Evolutionary conservation across 108 stramenopile species (phyloP).

Genomic region (Nitzschia sp.): DNA sequence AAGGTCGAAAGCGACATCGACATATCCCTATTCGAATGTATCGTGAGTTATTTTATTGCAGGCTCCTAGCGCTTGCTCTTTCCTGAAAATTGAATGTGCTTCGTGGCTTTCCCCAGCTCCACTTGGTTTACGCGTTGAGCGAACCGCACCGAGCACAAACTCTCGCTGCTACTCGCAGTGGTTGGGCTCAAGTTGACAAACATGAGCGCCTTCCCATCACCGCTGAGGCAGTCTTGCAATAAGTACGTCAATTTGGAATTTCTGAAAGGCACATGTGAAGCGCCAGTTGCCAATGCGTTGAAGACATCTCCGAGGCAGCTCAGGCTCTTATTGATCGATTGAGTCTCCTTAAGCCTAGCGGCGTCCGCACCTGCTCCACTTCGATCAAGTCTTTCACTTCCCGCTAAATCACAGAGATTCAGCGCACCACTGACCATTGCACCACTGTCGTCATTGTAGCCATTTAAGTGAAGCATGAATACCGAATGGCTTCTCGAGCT

Average conservation of each 20-base stretch:
- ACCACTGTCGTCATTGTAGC: conserved; percentile 85
- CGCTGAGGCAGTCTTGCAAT: conserved; percentile 91
- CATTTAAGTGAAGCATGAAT: conserved; percentile 96
- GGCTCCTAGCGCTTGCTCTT: conserved; percentile 24
- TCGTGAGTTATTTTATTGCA: no score
- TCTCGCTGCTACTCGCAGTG: conserved; percentile 78
- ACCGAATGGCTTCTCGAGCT: conserved; percentile 98
- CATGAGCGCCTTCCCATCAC: conserved; percentile 97
- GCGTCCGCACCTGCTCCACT: conserved; percentile 88
- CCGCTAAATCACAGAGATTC: conserved; percentile 98
- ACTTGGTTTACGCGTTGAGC: conserved; percentile 81
- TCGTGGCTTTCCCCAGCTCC: conserved; percentile 84
- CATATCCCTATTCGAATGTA: background rate
- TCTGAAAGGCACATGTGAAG: conserved; percentile 92
- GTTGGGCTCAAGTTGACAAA: conserved; percentile 94
- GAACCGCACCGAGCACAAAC: conserved; percentile 93
- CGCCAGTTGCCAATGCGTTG: conserved; percentile 85
- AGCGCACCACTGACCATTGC: conserved; percentile 91
- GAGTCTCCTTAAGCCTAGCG: conserved; percentile 91
- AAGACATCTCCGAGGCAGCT: conserved; percentile 98
- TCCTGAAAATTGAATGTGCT: conserved; percentile 67
- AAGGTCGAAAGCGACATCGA: no score
- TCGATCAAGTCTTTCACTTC: conserved; percentile 95
- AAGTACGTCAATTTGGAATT: conserved; percentile 95
- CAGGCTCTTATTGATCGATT: conserved; percentile 98